Evolutionary conservation across 2,329 filamentous ascomycete species (phyloP).

Genomic region (Talaromyces sp.): DNA sequence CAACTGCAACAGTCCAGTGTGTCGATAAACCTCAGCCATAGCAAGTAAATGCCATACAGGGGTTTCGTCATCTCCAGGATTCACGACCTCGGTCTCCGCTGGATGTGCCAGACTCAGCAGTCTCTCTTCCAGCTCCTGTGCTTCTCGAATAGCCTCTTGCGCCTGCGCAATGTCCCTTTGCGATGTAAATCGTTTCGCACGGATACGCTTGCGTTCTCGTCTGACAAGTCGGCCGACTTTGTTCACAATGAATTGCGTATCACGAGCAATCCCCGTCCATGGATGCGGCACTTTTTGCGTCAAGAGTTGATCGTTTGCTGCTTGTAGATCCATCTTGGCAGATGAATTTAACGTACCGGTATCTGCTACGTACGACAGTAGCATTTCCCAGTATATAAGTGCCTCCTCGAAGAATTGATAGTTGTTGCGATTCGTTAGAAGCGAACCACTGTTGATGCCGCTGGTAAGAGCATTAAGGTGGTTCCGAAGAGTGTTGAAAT

Average conservation of each 20-base stretch:
- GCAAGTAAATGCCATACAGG: conserved; percentile 52
- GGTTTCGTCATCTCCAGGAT: conserved; percentile 52
- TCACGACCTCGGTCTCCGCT: conserved; percentile 46
- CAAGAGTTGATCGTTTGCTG: conserved; percentile 27
- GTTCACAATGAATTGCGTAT: conserved; percentile 35
- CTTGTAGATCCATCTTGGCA: conserved; percentile 20
- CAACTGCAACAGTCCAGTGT: conserved; percentile 52
- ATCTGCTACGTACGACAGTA: conserved; percentile 52
- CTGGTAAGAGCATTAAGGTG: conserved; percentile 43
- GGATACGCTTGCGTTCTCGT: conserved; percentile 35
- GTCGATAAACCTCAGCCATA: conserved; percentile 53
- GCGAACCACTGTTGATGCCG: conserved; percentile 21
- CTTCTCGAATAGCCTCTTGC: conserved; percentile 35
- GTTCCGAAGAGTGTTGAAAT: conserved; percentile 43
- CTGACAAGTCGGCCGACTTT: conserved; percentile 47
- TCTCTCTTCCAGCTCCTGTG: conserved; percentile 45
- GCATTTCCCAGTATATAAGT: conserved; percentile 58
- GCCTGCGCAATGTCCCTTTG: conserved; percentile 33
- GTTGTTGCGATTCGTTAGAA: conserved; percentile 34
- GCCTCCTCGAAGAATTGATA: conserved; percentile 56
- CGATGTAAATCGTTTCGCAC: conserved; percentile 36
- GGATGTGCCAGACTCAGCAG: conserved; percentile 49
- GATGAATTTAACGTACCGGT: conserved; percentile 35
- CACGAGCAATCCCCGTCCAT: conserved; percentile 39
- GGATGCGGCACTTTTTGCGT: conserved; percentile 37